Evolutionary conservation across 1,139 yeast genomes (phyloP).

Genomic region (Barnettozyma hawaiiensis): DNA sequence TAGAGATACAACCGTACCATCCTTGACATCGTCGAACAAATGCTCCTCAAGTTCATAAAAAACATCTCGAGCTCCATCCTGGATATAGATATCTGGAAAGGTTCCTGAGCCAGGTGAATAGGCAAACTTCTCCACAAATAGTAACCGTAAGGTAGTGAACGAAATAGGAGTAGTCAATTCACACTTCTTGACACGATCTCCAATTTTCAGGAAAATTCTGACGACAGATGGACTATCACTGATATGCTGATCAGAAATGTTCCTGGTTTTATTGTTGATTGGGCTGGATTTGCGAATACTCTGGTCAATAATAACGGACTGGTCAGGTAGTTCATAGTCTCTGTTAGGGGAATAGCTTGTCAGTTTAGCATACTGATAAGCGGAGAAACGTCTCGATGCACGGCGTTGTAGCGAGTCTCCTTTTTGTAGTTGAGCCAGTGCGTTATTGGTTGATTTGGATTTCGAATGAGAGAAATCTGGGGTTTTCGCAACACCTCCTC

Average conservation of each 20-base stretch:
- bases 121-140: constrained; percentile 84
- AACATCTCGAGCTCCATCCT: constrained; percentile 53
- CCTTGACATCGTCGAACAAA: constrained; percentile 49
- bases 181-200: constrained; percentile 59
- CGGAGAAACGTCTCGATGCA: constrained; percentile 88
- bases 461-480: constrained; percentile 2
- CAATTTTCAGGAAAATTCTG: constrained; percentile 49
- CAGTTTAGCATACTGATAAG: constrained; percentile 83
- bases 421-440: constrained; percentile 70
- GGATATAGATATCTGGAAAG: constrained; percentile 79
- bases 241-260: neutral
- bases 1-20: constrained; percentile 57
- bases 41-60: constrained; percentile 79
- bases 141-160: constrained; percentile 59
- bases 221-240: constrained; percentile 9
- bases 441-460: constrained; percentile 35
- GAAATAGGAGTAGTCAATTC: constrained; percentile 45
- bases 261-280: constrained; percentile 4
- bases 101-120: constrained; percentile 66
- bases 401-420: constrained; percentile 81
- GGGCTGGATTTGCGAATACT: constrained; percentile 16
- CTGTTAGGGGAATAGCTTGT: constrained; percentile 44
- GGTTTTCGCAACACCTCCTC: neutral
- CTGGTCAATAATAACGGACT: constrained; percentile 14
- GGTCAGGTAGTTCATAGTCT: constrained; percentile 29